These are phyloP conservation scores for Fusarium sp. DNA, from an alignment of 2,329 filamentous ascomycete genomes.

Conservation along the genomic window DNA sequence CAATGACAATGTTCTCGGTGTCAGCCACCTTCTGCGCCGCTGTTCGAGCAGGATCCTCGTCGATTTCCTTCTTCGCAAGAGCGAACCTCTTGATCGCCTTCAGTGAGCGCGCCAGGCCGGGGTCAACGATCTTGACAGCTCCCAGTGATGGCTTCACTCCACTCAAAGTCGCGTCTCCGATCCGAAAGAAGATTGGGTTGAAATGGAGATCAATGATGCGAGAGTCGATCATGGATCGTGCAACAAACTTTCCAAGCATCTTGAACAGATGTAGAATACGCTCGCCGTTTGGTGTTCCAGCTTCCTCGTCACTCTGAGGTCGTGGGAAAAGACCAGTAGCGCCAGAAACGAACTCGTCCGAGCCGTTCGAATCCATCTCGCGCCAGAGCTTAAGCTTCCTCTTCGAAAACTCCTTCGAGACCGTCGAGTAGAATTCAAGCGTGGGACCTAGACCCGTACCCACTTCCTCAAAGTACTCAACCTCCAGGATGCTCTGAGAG, in stretches of 20 bases:
- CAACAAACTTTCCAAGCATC: conserved; percentile 96
- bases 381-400: conserved; percentile 98
- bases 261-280: conserved; percentile 90
- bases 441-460: conserved; percentile 96
- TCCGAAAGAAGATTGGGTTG: conserved; percentile 97
- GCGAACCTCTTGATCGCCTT: conserved; percentile 90
- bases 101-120: conserved; percentile 85
- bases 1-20: conserved; percentile 76
- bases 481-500: conserved; percentile 95
- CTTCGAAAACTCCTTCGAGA: conserved; percentile 96
- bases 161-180: conserved; percentile 74
- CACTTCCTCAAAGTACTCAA: conserved; percentile 99
- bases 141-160: conserved; percentile 85
- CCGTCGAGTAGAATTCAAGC: conserved; percentile 96
- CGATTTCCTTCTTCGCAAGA: conserved; percentile 83
- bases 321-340: conserved; percentile 90
- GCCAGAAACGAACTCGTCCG: conserved; percentile 86
- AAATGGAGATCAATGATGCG: conserved; percentile 98
- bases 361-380: conserved; percentile 81
- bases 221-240: conserved; percentile 97
- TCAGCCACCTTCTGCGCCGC: conserved; percentile 77
- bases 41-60: conserved; percentile 75
- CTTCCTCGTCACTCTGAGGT: conserved; percentile 85
- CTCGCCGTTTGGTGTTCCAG: conserved; percentile 81
- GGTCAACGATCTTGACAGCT: conserved; percentile 89